Percentiles rank a stretch among this genome's conserved stretches.
phyloP scores from a whole-genome alignment of 2,329 filamentous ascomycete genomes.

The Aspergillus brunneoviolaceus region DNA sequence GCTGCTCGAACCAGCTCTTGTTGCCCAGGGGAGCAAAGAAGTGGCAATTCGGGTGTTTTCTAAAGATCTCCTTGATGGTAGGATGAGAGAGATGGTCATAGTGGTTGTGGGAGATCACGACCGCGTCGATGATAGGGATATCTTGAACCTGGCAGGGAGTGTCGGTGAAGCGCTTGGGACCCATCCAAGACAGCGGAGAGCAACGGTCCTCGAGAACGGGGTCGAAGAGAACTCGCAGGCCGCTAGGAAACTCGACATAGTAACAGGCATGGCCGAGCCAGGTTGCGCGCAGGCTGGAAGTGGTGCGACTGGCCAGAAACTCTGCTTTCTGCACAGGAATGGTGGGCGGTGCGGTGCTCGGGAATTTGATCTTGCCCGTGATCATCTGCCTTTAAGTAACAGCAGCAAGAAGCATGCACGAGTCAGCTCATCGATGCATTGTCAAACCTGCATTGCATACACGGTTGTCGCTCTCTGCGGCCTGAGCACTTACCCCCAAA shows the following conservation, averaged over 20 bases:
- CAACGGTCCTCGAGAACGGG: slow-evolving; percentile 90
- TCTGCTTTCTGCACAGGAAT: slow-evolving; percentile 66
- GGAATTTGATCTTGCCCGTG: slow-evolving; percentile 52
- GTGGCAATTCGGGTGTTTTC: slow-evolving; percentile 72
- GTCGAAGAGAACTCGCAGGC: slow-evolving; percentile 86
- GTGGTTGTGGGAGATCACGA: slow-evolving; percentile 84
- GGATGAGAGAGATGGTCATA: slow-evolving; percentile 87
- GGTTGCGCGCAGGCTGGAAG: slow-evolving; percentile 70
- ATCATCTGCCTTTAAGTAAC: slow-evolving; percentile 26
- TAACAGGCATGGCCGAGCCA: slow-evolving; percentile 97
- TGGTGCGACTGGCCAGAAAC: slow-evolving; percentile 63
- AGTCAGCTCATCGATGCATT: neutral
- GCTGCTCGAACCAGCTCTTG: slow-evolving; percentile 73
- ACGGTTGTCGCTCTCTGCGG: neutral
- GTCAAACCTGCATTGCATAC: neutral
- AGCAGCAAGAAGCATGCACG: neutral
- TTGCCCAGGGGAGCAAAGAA: slow-evolving; percentile 87
- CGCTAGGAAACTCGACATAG: slow-evolving; percentile 83
- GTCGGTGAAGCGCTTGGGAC: slow-evolving; percentile 75
- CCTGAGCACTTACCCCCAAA: slow-evolving; percentile 19
- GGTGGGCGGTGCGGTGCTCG: slow-evolving; percentile 64
- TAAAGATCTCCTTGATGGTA: slow-evolving; percentile 69
- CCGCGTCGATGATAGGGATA: slow-evolving; percentile 59
- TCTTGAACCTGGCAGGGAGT: slow-evolving; percentile 74
- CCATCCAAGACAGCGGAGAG: slow-evolving; percentile 68